Evolutionary conservation across 129 eudicot genomes (phyloP), one percentile per base, ranked within the genome.

Genomic region (Logfia minima): DNA sequence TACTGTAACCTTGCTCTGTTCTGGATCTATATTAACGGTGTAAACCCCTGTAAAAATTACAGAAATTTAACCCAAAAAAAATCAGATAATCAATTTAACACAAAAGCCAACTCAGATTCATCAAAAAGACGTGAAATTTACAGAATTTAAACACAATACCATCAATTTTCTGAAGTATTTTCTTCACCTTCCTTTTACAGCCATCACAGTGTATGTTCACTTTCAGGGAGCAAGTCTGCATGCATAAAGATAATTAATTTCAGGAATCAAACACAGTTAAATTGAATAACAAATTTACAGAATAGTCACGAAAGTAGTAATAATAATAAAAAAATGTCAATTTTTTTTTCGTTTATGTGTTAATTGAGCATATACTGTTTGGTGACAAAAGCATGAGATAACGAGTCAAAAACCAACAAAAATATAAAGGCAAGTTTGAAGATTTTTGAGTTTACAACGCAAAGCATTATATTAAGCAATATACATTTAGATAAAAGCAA

Each of bases 121-220:
- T 35, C 74, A 79, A 17, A 64, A 72, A 63, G 18, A 65, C 28
- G 26, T 19, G 0, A 73, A 74, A 43, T 55, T 80, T 80, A 65
- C n/a, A 48, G 11, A 62, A 48, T 16, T 79, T 23, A 19, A 62
- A 51, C 43, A 23, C 60, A 51, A 19, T 76, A 93, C 98, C 98
- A 1, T 93, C 98, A 76, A 90, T 91, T 84, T 93, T 93, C 86
- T 93, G 97, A 90, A 93, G 83, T 88, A 91, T 89, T 86, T 91
- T 93, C 92, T 87, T 93, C 83, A 93, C 98, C 83, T 93, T 91
- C 17, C 85, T 85, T 87, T 89, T 93, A 76, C 98, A 93, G 1
- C 98, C 98, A 89, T 93, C 98, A 89, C 98, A 93, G 84, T 93
- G 98, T 63, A 93, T 91, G 81, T 93, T 91, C 85, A 93, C 98